Evolutionary conservation across 2,329 filamentous ascomycete species (phyloP).

Genomic region (Beauveria rudraprayagi): DNA sequence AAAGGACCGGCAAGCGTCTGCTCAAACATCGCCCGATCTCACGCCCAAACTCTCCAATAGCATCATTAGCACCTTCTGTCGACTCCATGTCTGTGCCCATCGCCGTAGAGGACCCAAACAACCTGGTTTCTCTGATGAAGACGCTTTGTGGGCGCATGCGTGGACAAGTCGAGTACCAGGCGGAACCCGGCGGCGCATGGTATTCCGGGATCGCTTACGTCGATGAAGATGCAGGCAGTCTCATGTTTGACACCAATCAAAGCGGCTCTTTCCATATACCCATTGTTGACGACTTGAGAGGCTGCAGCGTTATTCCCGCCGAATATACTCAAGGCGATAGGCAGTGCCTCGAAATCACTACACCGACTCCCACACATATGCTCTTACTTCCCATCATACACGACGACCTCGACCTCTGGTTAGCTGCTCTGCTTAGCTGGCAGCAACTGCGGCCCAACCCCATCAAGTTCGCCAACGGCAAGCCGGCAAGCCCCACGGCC

Average conservation of each 20-base stretch:
- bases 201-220: conserved; percentile 66
- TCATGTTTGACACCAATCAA: conserved; percentile 67
- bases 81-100: conserved; percentile 53
- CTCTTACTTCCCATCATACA: conserved; percentile 55
- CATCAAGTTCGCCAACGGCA: conserved; percentile 42
- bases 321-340: conserved; percentile 35
- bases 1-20: conserved; percentile 45
- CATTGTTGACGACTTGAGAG: conserved; percentile 65
- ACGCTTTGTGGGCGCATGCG: conserved; percentile 71
- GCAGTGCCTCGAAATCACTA: conserved; percentile 45
- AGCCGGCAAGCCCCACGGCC: conserved; percentile 23
- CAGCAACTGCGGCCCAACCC: conserved; percentile 61
- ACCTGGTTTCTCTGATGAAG: conserved; percentile 68
- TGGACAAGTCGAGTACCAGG: conserved; percentile 66
- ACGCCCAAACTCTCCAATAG: conserved; percentile 50
- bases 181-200: conserved; percentile 55
- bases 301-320: conserved; percentile 59
- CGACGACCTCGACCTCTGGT: conserved; percentile 69
- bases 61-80: conserved; percentile 46
- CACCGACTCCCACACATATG: conserved; percentile 50
- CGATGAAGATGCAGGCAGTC: conserved; percentile 63
- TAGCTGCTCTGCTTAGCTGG: conserved; percentile 74
- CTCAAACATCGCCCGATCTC: conserved; percentile 45
- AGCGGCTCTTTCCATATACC: conserved; percentile 56
- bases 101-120: conserved; percentile 60